Evolutionary conservation across 2,329 filamentous ascomycete species (phyloP).

Genomic region (Teratosphaeria pseudoeucalypti): DNA sequence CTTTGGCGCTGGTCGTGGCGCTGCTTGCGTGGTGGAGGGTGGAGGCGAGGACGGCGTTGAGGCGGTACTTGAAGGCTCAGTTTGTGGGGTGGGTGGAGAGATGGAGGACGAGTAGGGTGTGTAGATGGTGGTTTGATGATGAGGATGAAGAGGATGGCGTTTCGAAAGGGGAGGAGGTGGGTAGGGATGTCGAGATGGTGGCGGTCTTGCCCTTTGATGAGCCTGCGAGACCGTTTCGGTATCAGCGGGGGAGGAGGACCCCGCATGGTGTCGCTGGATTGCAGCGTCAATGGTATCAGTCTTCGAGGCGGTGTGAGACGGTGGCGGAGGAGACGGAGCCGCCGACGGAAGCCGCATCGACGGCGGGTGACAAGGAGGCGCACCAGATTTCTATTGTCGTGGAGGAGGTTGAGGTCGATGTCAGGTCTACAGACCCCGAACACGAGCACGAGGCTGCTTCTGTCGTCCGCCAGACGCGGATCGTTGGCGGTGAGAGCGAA

Average conservation of each 20-base stretch:
- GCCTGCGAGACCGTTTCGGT: neutral
- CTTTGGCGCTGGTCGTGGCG: neutral
- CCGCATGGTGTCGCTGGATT: neutral
- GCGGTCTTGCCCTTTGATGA: neutral
- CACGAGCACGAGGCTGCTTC: neutral
- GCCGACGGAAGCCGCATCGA: neutral
- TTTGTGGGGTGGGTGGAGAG: neutral
- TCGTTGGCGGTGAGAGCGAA: neutral
- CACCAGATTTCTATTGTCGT: neutral
- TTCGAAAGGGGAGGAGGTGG: neutral
- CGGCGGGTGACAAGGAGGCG: too few species aligned
- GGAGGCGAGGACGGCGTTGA: neutral
- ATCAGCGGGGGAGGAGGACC: neutral
- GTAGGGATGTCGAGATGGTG: neutral
- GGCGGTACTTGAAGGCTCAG: neutral
- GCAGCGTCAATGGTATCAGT: neutral
- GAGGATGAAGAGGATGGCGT: neutral
- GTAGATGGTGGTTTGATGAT: neutral
- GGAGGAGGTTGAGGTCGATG: neutral
- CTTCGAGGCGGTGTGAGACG: neutral
- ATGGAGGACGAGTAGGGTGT: neutral
- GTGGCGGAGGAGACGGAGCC: neutral
- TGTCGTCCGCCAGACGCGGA: neutral
- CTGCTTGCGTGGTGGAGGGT: neutral
- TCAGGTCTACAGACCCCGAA: too few species aligned